Evolutionary conservation across 2,329 filamentous ascomycete genomes (phyloP), one percentile per base, ranked within the genome.

Genomic region (Ophiostoma himal-ulmi): DNA sequence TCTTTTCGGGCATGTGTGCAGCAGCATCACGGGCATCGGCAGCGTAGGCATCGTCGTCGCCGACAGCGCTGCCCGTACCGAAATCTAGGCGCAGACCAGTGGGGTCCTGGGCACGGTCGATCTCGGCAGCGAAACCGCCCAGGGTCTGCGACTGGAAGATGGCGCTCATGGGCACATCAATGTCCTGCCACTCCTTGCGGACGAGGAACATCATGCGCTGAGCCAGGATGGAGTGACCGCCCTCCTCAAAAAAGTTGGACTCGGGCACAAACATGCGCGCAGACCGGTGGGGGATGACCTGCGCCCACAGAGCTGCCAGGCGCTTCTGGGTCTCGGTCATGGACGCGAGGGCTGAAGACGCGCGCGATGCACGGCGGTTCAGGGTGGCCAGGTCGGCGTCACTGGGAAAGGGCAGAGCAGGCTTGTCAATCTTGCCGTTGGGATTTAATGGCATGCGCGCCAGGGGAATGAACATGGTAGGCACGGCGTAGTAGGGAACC

Each of bases 381-480:
- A 74, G 57, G 3, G 39, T 67, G 14, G 69, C 68, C 41, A 82
- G 69, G 68, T 83, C 81, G 69, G 87, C 86, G 34, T 88, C 88
- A 78, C 94, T 92, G 54, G 88, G 94, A 85, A 94, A 95, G 0
- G 92, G 92, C 69, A 96, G 82, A 1, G 87, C 88, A 17, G 91
- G 89, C 79, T 89, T 90, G 79, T 96, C 92, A 60, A 94, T 87
- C 80, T 95, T 95, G 75, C 91, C 91, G 75, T 93, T 93, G n/a
- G 91, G 91, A 78, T 92, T 76, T 13, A 76, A 37, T 0, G 74
- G 75, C 71, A 76, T 85, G 70, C 88, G 87, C 72, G 88, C 84
- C 70, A 95, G 86, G 0, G 89, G 86, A 60, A 95, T 91, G 73
- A 92, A 88, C 54, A 92, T 84, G 3, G 87, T 89, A 0, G 92